Percentiles rank a stretch among this genome's conserved stretches.
Evolutionary conservation across 495 filamentous ascomycete genomes (phyloP).

Genomic region (Talaromyces wortmannii): DNA sequence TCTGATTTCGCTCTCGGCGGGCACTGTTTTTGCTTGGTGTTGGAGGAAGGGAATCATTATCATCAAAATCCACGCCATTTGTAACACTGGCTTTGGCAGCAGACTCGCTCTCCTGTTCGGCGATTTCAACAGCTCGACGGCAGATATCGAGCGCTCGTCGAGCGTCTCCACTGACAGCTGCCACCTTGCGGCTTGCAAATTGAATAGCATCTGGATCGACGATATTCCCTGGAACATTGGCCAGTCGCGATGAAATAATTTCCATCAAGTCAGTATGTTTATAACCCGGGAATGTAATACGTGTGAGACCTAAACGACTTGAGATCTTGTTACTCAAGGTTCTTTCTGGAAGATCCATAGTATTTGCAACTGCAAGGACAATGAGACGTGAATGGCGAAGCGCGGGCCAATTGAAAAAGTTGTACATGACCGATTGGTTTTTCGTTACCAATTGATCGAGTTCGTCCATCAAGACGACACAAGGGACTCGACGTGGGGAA

Average conservation of each 20-base stretch:
- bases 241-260: slow-evolving; percentile 85
- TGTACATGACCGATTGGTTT: slow-evolving; percentile 99
- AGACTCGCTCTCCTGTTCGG: slow-evolving; percentile 61
- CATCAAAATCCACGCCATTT: slow-evolving; percentile 14
- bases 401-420: slow-evolving; percentile 99
- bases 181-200: slow-evolving; percentile 94
- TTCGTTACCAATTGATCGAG: slow-evolving; percentile 96
- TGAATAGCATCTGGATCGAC: slow-evolving; percentile 92
- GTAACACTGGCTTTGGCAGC: slow-evolving; percentile 13
- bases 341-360: slow-evolving; percentile 96
- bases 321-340: slow-evolving; percentile 98
- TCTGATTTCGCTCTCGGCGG: slow-evolving; percentile 14
- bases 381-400: slow-evolving; percentile 86
- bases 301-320: slow-evolving; percentile 77
- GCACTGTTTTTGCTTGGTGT: slow-evolving; percentile 40
- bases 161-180: slow-evolving; percentile 91
- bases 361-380: slow-evolving; percentile 96
- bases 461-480: slow-evolving; percentile 98
- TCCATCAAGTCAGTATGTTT: slow-evolving; percentile 97
- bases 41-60: slow-evolving; percentile 28
- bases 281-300: slow-evolving; percentile 96
- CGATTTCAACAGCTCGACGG: slow-evolving; percentile 89
- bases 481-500: slow-evolving; percentile 82
- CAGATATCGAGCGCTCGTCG: slow-evolving; percentile 93
- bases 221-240: slow-evolving; percentile 79